Conservation (phyloP, 2,329 filamentous ascomycete genomes). For the Neofusicoccum cordaticola region DNA sequence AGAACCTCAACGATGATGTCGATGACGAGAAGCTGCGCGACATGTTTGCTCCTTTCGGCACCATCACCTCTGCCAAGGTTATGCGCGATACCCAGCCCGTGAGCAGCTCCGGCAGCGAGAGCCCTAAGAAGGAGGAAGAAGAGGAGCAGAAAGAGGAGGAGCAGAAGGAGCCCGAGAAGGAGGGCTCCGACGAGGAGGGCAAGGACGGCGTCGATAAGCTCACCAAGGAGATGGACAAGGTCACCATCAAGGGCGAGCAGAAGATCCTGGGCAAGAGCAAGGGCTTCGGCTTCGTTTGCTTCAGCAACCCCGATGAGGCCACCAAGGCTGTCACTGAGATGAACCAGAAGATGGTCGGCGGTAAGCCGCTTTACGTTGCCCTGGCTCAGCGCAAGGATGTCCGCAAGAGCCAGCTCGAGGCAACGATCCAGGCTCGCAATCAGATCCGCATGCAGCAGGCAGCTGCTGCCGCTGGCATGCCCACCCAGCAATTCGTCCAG, state of each 20-base stretch:
- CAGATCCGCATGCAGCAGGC: conserved; percentile 98
- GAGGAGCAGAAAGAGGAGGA: conserved; percentile 56
- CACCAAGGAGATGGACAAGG: conserved; percentile 51
- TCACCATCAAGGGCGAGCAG: conserved; percentile 58
- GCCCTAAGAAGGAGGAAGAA: conserved; percentile 44
- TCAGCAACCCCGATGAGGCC: conserved; percentile 97
- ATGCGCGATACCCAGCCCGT: conserved; percentile 77
- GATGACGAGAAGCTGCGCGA: conserved; percentile 97
- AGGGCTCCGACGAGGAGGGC: conserved; percentile 58
- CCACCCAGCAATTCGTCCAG: conserved; percentile 74
- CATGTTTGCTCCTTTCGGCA: conserved; percentile 86
- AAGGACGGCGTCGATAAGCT: conserved; percentile 44
- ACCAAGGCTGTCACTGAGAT: conserved; percentile 99
- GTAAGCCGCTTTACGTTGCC: conserved; percentile 96
- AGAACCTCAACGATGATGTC: conserved; percentile 95
- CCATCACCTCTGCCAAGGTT: conserved; percentile 97
- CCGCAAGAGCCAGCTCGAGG: conserved; percentile 97
- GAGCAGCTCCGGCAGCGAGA: conserved; percentile 48
- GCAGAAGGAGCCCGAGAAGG: conserved; percentile 55
- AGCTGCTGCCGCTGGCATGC: conserved; percentile 84
- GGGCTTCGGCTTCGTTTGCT: conserved; percentile 99
- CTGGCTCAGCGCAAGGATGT: conserved; percentile 99
- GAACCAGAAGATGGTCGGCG: conserved; percentile 98
- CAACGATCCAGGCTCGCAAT: conserved; percentile 98
- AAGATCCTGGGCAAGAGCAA: conserved; percentile 92